phyloP scores from a whole-genome alignment of 2,329 filamentous ascomycete genomes.

The Colletotrichum godetiae region DNA sequence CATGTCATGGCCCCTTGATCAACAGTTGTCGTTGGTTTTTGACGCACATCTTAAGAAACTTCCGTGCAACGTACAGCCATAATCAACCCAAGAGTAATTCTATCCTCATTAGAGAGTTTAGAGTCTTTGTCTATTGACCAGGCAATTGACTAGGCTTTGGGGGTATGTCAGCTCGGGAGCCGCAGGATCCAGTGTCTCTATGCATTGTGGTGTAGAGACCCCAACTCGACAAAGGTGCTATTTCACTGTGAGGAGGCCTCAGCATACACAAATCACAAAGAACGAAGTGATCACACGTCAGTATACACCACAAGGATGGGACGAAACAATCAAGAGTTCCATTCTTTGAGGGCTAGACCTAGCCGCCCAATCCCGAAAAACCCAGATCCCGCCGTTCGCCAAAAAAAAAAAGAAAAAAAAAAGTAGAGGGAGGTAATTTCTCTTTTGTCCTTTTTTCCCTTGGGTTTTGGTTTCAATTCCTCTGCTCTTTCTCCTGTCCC shows the following conservation, averaged over 20 bases:
- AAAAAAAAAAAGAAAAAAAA: background rate
- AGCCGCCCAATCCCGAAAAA: constrained; percentile 30
- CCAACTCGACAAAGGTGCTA: background rate
- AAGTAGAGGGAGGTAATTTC: background rate
- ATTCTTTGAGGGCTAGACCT: constrained; percentile 34
- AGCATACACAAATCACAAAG: background rate
- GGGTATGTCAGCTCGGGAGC: background rate
- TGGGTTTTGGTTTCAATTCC: constrained; percentile 4
- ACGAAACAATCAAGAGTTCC: constrained; percentile 34
- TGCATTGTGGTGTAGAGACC: background rate
- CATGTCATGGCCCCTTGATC: background rate
- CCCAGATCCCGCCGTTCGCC: constrained; percentile 28
- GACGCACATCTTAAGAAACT: background rate
- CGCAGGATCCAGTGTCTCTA: background rate
- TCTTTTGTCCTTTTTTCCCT: background rate
- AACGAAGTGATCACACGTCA: background rate
- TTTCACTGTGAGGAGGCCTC: background rate
- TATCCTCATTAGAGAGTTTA: background rate
- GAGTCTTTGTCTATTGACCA: background rate
- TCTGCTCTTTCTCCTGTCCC: constrained; percentile 26
- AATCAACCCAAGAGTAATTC: background rate
- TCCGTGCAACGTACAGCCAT: background rate
- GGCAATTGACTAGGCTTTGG: background rate
- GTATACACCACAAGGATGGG: constrained; percentile 11
- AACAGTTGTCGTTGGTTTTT: too few species aligned